A percentile compares a stretch with the other conserved stretches of the same genome.
These are phyloP conservation scores for Aspergillus sp. DNA, from an alignment of 2,329 filamentous ascomycete species.

Conservation along the genomic window DNA sequence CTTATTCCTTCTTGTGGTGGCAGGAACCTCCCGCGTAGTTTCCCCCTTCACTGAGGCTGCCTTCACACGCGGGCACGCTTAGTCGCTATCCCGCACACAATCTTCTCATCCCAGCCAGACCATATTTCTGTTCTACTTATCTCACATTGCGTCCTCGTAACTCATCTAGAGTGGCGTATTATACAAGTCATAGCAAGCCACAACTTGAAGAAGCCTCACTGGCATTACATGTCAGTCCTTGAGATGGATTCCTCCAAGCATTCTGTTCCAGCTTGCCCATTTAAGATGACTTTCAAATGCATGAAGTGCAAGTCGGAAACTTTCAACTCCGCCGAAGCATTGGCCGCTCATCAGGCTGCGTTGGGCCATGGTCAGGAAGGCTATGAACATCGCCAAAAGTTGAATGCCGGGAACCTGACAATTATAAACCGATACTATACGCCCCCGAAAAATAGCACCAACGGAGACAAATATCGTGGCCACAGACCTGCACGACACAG, in stretches of 20 bases:
- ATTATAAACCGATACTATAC: background rate
- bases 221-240: background rate
- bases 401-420: background rate
- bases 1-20: background rate
- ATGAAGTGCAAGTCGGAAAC: background rate
- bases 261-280: background rate
- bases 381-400: background rate
- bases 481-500: background rate
- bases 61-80: background rate
- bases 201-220: background rate
- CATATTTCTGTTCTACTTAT: background rate
- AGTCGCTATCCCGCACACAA: background rate
- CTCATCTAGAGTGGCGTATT: no score
- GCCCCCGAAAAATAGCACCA: background rate
- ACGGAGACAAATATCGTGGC: background rate
- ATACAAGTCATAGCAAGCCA: no score
- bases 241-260: background rate
- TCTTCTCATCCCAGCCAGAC: background rate
- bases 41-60: background rate
- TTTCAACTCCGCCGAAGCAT: constrained; percentile 1
- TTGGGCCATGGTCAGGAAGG: background rate
- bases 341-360: constrained; percentile 6
- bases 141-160: no score
- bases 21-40: background rate
- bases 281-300: background rate